Percentiles rank a stretch among this genome's conserved stretches.
These are phyloP conservation scores for Amaranthus palmeri DNA, from an alignment of 148 eudicot genomes.

Conservation along the genomic window DNA sequence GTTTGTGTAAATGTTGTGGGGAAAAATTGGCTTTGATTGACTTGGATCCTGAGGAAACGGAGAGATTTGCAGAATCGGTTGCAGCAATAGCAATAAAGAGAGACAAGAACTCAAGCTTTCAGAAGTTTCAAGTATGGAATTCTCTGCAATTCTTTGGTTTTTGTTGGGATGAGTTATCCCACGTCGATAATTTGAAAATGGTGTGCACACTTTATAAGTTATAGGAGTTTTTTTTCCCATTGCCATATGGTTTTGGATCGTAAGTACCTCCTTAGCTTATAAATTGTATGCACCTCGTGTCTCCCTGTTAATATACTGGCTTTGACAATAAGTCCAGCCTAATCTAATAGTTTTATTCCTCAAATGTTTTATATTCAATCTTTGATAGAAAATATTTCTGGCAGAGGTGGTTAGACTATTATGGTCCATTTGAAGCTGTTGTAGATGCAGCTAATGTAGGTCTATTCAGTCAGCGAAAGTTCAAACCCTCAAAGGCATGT, in stretches of 20 bases:
- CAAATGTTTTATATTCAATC: background rate
- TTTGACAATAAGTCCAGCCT: too few relatives aligned
- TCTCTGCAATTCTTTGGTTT: conserved; percentile 10
- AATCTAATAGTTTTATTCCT: too few relatives aligned
- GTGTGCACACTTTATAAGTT: background rate
- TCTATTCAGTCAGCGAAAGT: conserved; percentile 55
- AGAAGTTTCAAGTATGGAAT: conserved; percentile 73
- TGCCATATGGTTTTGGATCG: too few relatives aligned
- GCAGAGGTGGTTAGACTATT: conserved; percentile 85
- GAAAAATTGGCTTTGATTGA: conserved; percentile 72
- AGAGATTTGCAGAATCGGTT: conserved; percentile 77
- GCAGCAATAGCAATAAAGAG: conserved; percentile 66
- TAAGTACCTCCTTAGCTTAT: too few relatives aligned
- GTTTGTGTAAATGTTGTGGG: conserved; percentile 71
- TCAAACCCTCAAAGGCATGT: conserved; percentile 65
- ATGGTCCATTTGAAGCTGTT: conserved; percentile 93
- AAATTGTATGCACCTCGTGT: background rate
- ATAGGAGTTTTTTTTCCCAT: too few relatives aligned
- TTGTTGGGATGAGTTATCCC: background rate
- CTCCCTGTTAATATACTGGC: background rate
- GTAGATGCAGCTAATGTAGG: conserved; percentile 95
- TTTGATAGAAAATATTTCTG: conserved; percentile 16
- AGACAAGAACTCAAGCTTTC: conserved; percentile 67
- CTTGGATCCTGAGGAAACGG: conserved; percentile 87
- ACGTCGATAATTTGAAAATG: background rate